Evolutionary conservation across 768 basidiomycete species (phyloP), one percentile per base, ranked within the genome.

Genomic region (Coprinopsis marcescibilis): DNA sequence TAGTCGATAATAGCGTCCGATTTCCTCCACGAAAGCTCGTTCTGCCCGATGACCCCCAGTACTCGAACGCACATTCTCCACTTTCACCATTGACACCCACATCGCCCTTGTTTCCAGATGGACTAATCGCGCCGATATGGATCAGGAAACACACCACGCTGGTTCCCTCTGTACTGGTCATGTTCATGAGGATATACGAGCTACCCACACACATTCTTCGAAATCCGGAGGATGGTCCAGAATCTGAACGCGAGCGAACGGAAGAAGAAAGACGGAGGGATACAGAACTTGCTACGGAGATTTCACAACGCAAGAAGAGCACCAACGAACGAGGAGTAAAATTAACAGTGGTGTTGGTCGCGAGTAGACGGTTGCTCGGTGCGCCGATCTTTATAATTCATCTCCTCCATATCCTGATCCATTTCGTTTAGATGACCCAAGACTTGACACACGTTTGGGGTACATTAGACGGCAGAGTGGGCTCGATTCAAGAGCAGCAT

Each of bases 121-220:
- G 96, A 0, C 67, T 99, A 45, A 91, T 99, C 44, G 92, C 96
- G 2, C 96, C 96, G 1, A 91, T 98, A 60, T 99, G 96, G 96
- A 82, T 98, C 26, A 77, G 93, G 35, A 99, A 98, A 65, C 96
- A 99, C 58, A 89, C 89, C 0, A 81, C 89, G 1, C 81, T 96
- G 25, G 67, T 97, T 0, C 96, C 96, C 0, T 85, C 89, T 19
- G 94, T 97, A 0, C 95, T 97, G 63, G 88, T 98, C 7, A 72
- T 96, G 50, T 96, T 97, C 62, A 67, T 89, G 46, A 80, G 89
- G 46, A 71, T 98, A 50, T 92, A 73, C 58, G 94, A 97, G 61
- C 68, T 68, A 17, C 73, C 76, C 1, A 63, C 64, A 10, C 55
- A 64, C n/a, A 58, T 67, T 4, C 60, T 73, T 1, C 65, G 67